A percentile compares a stretch with the other conserved stretches of the same genome.
Evolutionary conservation across 2,329 filamentous ascomycete genomes (phyloP).

Genomic region (Coniochaeta sp.): DNA sequence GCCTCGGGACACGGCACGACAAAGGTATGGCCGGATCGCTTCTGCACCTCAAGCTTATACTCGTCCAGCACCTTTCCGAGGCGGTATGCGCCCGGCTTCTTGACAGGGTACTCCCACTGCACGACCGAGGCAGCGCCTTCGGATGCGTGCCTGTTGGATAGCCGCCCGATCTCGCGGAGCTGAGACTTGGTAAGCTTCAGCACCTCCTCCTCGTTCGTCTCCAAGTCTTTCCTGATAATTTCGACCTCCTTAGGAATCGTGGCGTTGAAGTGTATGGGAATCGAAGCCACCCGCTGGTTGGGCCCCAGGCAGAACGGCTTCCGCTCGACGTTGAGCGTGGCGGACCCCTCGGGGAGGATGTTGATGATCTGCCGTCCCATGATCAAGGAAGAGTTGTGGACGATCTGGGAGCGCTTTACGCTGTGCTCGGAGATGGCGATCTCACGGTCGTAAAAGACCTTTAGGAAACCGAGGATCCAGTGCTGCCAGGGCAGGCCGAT

Average conservation of each 20-base stretch:
- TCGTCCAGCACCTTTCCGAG: slow-evolving; percentile 83
- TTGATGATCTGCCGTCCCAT: slow-evolving; percentile 96
- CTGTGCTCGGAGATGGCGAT: slow-evolving; percentile 87
- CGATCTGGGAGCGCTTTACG: slow-evolving; percentile 79
- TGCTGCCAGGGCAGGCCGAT: slow-evolving; percentile 71
- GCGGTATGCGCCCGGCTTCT: slow-evolving; percentile 82
- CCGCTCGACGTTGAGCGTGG: slow-evolving; percentile 75
- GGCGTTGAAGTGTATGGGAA: slow-evolving; percentile 91
- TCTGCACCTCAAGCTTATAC: slow-evolving; percentile 87
- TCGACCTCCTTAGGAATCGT: slow-evolving; percentile 86
- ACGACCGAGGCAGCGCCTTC: slow-evolving; percentile 56
- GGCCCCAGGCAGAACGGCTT: slow-evolving; percentile 75
- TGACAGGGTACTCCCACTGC: slow-evolving; percentile 65
- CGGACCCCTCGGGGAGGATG: slow-evolving; percentile 92
- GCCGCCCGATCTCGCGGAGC: slow-evolving; percentile 65
- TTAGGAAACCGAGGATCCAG: slow-evolving; percentile 66
- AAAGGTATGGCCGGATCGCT: slow-evolving; percentile 67
- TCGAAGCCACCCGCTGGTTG: slow-evolving; percentile 49
- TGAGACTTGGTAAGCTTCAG: slow-evolving; percentile 70
- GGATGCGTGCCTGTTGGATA: slow-evolving; percentile 57
- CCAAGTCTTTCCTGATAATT: slow-evolving; percentile 77
- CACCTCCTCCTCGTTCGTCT: slow-evolving; percentile 71
- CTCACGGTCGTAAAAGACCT: slow-evolving; percentile 86
- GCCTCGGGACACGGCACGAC: slow-evolving; percentile 83
- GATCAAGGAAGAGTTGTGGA: slow-evolving; percentile 90